A percentile compares a stretch with the other conserved stretches of the same genome.
phyloP scores from a whole-genome alignment of 768 basidiomycete genomes.

The Boletus pseudopeckii region DNA sequence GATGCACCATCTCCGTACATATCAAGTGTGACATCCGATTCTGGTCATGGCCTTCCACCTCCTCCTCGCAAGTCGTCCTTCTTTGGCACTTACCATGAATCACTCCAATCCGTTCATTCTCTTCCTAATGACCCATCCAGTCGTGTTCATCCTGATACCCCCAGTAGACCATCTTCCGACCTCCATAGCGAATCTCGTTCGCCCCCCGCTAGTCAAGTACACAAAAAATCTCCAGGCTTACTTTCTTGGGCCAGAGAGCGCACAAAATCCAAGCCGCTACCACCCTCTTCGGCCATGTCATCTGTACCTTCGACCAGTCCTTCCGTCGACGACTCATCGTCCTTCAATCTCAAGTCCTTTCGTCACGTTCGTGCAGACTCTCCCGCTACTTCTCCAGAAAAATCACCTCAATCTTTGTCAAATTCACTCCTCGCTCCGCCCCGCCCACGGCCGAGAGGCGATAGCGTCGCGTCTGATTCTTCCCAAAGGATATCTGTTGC shows the following conservation, averaged over 20 bases:
- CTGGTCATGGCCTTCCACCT: constrained; percentile 44
- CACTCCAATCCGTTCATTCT: constrained; percentile 54
- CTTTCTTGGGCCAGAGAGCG: constrained; percentile 36
- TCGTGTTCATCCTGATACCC: constrained; percentile 20
- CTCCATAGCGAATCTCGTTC: constrained; percentile 6
- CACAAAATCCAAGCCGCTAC: constrained; percentile 33
- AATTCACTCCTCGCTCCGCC: constrained; percentile 34
- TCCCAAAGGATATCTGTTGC: constrained; percentile 78
- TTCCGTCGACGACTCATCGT: constrained; percentile 28
- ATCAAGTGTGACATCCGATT: constrained; percentile 43
- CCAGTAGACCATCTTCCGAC: constrained; percentile 14
- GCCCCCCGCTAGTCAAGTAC: constrained; percentile 17
- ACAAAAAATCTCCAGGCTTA: constrained; percentile 35
- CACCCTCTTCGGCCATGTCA: constrained; percentile 35
- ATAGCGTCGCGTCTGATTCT: constrained; percentile 58
- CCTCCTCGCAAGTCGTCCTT: constrained; percentile 64
- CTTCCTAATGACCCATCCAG: constrained; percentile 44
- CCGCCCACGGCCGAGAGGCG: constrained; percentile 50
- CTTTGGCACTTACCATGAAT: constrained; percentile 56
- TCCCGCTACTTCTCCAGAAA: constrained; percentile 25
- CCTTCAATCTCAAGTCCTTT: constrained; percentile 75
- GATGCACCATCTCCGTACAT: constrained; percentile 29
- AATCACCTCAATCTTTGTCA: constrained; percentile 25
- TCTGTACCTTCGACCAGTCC: constrained; percentile 23
- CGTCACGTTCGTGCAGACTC: constrained; percentile 57